These are phyloP conservation scores for Rhododendron griersonianum DNA, from an alignment of 148 eudicot species.

Conservation along the genomic window DNA sequence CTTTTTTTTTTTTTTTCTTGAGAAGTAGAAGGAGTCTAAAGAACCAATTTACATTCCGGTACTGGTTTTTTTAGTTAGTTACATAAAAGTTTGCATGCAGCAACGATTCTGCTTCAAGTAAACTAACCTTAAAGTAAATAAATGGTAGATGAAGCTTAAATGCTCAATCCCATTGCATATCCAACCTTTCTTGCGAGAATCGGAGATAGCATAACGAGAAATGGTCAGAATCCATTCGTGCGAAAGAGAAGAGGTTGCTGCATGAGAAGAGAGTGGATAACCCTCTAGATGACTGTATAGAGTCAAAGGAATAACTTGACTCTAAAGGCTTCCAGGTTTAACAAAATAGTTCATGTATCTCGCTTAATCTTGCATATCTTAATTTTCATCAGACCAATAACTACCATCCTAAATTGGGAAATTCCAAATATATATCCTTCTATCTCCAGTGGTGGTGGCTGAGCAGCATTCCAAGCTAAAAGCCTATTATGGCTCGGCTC, in stretches of 20 bases:
- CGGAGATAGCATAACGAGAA: background rate
- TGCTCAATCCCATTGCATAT: background rate
- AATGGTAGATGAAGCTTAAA: background rate
- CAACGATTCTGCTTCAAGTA: background rate
- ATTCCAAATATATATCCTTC: background rate
- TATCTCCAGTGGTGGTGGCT: background rate
- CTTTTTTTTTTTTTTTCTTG: no score
- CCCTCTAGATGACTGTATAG: background rate
- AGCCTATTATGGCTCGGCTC: background rate
- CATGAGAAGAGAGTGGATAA: background rate
- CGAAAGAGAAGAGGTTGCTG: background rate
- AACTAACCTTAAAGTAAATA: background rate
- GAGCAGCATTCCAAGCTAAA: background rate
- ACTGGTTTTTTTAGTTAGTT: background rate
- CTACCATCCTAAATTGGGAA: background rate
- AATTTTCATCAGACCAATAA: background rate
- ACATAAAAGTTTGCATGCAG: background rate
- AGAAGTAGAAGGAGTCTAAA: background rate
- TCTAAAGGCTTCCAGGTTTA: background rate
- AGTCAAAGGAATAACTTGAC: background rate
- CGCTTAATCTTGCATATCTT: background rate
- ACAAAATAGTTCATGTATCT: background rate
- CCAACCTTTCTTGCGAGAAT: background rate
- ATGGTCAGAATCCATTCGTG: background rate
- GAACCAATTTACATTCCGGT: background rate